These are phyloP conservation scores for Cardamine chenopodiifolia DNA, from an alignment of 345 rosid genomes.

Conservation along the genomic window DNA sequence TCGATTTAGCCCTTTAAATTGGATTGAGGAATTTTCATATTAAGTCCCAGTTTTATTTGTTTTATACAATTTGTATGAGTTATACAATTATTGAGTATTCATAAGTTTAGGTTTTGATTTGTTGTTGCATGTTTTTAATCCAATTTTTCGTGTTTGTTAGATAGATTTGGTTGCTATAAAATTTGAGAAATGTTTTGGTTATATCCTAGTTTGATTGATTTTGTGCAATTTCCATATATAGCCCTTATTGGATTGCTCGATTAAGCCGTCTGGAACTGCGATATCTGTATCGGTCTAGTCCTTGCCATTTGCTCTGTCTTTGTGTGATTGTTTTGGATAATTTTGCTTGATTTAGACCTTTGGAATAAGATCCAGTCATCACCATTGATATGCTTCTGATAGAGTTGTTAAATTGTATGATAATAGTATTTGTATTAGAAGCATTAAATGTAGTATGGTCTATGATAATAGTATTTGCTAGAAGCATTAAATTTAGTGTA, in stretches of 20 bases:
- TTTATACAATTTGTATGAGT: not conserved
- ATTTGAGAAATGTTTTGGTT: not conserved
- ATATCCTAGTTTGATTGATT: not conserved
- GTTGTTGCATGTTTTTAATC: not conserved
- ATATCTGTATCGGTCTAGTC: not conserved
- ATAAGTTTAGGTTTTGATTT: not conserved
- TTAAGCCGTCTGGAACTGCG: not conserved
- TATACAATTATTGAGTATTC: not conserved
- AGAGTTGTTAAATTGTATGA: not conserved
- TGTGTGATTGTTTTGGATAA: not conserved
- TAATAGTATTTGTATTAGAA: not conserved
- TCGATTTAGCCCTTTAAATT: not conserved
- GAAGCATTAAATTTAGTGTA: not conserved
- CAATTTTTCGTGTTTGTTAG: not conserved
- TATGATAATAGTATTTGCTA: not conserved
- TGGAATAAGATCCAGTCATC: not conserved
- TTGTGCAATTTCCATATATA: not conserved
- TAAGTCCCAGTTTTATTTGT: not conserved
- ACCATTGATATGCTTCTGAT: not conserved
- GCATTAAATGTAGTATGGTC: not conserved
- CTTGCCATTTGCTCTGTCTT: not conserved
- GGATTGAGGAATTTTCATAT: not conserved
- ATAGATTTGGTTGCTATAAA: slow-evolving; percentile 8
- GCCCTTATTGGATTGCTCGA: not conserved
- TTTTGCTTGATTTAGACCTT: not conserved